Percentiles rank a stretch among this genome's conserved stretches.
These are phyloP conservation scores for Fusarium beomiforme DNA, from an alignment of 2,329 filamentous ascomycete species.

Conservation along the genomic window DNA sequence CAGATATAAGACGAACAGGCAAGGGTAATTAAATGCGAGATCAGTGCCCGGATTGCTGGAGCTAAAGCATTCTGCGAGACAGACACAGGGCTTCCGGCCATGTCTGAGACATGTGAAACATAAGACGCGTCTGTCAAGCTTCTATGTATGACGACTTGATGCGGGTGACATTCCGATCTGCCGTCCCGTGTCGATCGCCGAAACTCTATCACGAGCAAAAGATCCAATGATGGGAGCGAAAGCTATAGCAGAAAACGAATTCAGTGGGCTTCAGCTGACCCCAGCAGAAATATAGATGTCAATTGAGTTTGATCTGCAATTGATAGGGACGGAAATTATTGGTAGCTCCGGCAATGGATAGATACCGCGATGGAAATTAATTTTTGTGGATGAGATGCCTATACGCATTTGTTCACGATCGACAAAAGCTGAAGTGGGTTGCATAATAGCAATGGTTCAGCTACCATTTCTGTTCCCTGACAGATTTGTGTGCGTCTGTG, in stretches of 20 bases:
- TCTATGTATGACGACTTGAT: background rate
- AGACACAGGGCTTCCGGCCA: background rate
- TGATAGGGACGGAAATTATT: background rate
- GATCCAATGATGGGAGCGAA: background rate
- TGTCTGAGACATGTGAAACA: background rate
- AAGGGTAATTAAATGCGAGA: too few species aligned
- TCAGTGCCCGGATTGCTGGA: too few species aligned
- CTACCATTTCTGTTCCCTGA: fast-evolving
- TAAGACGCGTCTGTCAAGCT: background rate
- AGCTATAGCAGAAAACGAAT: fast-evolving
- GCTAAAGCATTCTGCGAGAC: too few species aligned
- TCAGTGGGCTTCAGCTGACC: background rate
- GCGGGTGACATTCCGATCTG: background rate
- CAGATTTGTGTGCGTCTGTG: fast-evolving
- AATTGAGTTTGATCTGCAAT: background rate
- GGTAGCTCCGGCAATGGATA: background rate
- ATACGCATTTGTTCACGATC: background rate
- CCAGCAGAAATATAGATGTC: background rate
- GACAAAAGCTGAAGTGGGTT: background rate
- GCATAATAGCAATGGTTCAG: fast-evolving
- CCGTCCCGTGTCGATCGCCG: background rate
- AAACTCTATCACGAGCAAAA: fast-evolving
- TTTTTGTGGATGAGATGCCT: background rate
- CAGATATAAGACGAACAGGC: too few species aligned
- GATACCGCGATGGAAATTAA: background rate